Evolutionary conservation across 306 rosid genomes (phyloP).

Genomic region (Rosa persica): DNA sequence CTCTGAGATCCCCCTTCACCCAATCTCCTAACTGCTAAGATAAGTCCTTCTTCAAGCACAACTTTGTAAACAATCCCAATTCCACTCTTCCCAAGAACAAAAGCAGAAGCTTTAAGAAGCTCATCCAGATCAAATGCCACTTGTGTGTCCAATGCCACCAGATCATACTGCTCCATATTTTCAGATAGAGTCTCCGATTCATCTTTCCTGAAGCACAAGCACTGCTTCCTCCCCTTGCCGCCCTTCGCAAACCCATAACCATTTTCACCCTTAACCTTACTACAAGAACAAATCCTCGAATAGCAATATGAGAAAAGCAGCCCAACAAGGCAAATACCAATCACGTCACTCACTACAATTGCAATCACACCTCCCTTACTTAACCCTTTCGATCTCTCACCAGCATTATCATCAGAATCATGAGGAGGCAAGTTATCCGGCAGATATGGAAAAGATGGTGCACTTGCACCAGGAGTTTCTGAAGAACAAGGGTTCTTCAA

Average conservation of each 20-base stretch:
- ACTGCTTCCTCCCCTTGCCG: constrained; percentile 56
- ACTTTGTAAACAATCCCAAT: constrained; percentile 96
- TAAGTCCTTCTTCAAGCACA: constrained; percentile 91
- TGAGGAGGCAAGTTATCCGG: constrained; percentile 56
- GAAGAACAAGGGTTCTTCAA: constrained; percentile 83
- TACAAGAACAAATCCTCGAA: constrained; percentile 60
- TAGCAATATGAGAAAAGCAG: constrained; percentile 84
- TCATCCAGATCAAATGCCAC: constrained; percentile 93
- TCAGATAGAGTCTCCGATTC: constrained; percentile 75
- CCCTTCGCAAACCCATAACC: constrained; percentile 44
- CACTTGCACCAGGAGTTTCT: constrained; percentile 46
- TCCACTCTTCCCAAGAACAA: constrained; percentile 92
- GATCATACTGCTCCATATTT: constrained; percentile 80
- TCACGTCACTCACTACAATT: constrained; percentile 71
- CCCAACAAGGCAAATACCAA: constrained; percentile 88
- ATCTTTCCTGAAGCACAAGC: constrained; percentile 77
- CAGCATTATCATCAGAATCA: constrained; percentile 34
- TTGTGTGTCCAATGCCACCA: constrained; percentile 75
- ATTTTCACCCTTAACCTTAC: constrained; percentile 49
- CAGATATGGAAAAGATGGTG: constrained; percentile 70
- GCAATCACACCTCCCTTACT: constrained; percentile 71
- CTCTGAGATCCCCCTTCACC: constrained; percentile 99
- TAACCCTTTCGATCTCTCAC: constrained; percentile 56
- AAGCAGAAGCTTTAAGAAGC: constrained; percentile 98
- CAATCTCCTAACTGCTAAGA: constrained; percentile 86